Base-by-base conservation (phyloP, 2,329 filamentous ascomycete species). In the Trichoderma sp. region DNA sequence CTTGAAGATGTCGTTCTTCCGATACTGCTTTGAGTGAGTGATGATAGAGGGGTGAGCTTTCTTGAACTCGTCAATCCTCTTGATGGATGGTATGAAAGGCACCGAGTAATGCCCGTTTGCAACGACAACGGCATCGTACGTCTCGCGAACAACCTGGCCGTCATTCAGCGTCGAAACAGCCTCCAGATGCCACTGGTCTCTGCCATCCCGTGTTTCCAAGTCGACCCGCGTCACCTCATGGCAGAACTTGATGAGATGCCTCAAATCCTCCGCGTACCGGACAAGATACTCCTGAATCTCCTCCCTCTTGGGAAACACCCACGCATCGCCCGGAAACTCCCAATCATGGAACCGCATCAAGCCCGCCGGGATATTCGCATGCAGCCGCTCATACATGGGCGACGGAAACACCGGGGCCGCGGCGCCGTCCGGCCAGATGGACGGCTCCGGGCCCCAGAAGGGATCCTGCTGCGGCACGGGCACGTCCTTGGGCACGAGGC, bases 301-400 rank as follows among this genome's bases (percentile, higher is more conserved):
- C 69, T 88, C 79, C 70, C 94, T 88, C 25, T 83, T 85, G 0
- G 94, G 94, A 73, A 94, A 97, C 1, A 97, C 82, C 75, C 90
- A 88, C 7, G 85, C 83, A 13, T 88, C 84, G 1, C 83, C 74
- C 0, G 87, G 84, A 74, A 95, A 95, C 0, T 84, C 76, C 7
- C 87, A 81, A 71, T 94, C 91, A 5, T 89, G 90, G 77, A 89
- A 97, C 4, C 84, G 82, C 94, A 98, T 98, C 63, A 97, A 77
- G 0, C 84, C 83, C 68, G 90, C 87, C 0, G 93, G 92, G 57
- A 97, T 93, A 77, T 98, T 98, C 25, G 94, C 93, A 74, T 97
- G 90, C 17, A 97, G 82, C 27, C 85, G 81, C 57, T 93, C 88
- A 77, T 97, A 97, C 79, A 97, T 87, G 3, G 94, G 91, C 19